phyloP scores from a whole-genome alignment of 192 early-diverging fungal genomes.

The Mortierella alpina region DNA sequence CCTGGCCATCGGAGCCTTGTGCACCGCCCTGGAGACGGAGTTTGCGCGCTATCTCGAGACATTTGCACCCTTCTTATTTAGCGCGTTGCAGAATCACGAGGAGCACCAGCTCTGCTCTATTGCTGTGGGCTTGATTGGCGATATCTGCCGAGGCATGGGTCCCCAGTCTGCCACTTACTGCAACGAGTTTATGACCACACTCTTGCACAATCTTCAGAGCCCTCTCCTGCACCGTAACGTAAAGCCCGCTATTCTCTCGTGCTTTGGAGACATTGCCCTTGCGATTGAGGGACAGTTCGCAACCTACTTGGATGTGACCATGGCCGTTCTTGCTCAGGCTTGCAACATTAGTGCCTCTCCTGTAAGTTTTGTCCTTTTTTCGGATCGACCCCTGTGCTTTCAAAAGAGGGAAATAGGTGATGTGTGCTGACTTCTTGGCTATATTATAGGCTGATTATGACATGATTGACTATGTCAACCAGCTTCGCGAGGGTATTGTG shows the following conservation, averaged over 20 bases:
- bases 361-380: conserved; percentile 18
- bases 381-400: neutral
- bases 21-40: conserved; percentile 82
- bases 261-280: conserved; percentile 98
- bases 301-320: conserved; percentile 81
- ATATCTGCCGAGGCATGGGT: conserved; percentile 91
- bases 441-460: conserved; percentile 69
- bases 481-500: conserved; percentile 88
- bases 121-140: conserved; percentile 96
- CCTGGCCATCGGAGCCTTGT: conserved; percentile 89
- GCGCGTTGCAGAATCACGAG: conserved; percentile 87
- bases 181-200: conserved; percentile 84
- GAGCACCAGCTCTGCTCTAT: conserved; percentile 94
- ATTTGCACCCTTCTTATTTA: conserved; percentile 85
- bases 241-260: conserved; percentile 93
- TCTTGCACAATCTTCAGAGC: conserved; percentile 82
- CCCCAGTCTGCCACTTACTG: conserved; percentile 83
- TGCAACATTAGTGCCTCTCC: conserved; percentile 71
- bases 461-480: conserved; percentile 87
- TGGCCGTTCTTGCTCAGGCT: conserved; percentile 90
- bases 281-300: conserved; percentile 92
- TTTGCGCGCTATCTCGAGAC: conserved; percentile 91
- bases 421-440: neutral
- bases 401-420: neutral
- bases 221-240: conserved; percentile 85